Conservation (phyloP, 2,329 filamentous ascomycete genomes). For the Diaporthe australafricana region DNA sequence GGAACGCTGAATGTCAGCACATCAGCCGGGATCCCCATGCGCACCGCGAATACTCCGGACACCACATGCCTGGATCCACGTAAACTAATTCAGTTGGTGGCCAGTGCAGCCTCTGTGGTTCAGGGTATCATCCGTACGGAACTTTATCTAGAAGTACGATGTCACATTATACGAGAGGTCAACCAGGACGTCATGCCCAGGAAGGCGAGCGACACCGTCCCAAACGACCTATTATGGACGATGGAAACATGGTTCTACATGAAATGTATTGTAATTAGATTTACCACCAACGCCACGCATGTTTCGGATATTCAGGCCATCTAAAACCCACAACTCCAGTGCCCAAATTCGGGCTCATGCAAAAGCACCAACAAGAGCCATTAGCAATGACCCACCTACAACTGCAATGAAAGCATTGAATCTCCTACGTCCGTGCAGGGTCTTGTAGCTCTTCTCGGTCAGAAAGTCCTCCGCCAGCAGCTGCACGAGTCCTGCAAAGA, state of each 20-base stretch:
- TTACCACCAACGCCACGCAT: background rate
- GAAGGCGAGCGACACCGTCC: background rate
- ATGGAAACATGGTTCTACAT: background rate
- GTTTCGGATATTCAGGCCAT: background rate
- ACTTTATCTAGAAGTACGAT: no score
- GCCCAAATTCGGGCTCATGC: slow-evolving; percentile 55
- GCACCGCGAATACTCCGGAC: background rate
- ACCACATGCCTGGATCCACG: no score
- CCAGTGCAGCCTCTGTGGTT: background rate
- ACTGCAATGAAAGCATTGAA: slow-evolving; percentile 74
- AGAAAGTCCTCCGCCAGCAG: slow-evolving; percentile 87
- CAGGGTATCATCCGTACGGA: no score
- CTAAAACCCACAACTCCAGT: background rate
- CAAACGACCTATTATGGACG: background rate
- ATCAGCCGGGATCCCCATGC: background rate
- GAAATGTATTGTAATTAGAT: background rate
- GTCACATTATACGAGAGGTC: no score
- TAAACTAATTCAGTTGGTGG: no score
- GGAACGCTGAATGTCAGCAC: background rate
- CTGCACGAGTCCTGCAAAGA: slow-evolving; percentile 88
- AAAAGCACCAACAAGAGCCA: slow-evolving; percentile 80
- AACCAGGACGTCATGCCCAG: background rate
- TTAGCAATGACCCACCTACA: slow-evolving; percentile 71
- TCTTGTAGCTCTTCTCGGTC: slow-evolving; percentile 78
- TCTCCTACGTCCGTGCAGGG: slow-evolving; percentile 71